Conservation (phyloP, 192 early-diverging fungal genomes). For the Podila horticola region DNA sequence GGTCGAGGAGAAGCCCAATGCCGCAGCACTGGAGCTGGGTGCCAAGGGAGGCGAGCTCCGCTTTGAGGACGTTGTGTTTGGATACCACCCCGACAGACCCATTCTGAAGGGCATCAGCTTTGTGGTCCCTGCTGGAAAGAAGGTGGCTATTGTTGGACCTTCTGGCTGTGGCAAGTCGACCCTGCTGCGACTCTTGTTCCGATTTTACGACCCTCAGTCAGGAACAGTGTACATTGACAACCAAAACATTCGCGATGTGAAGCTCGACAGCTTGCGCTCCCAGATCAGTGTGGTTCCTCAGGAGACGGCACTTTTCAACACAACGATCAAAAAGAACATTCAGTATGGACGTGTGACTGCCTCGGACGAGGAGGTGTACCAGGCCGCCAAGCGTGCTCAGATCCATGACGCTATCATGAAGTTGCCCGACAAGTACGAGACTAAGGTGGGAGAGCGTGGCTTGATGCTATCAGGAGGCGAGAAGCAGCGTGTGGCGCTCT, state of each 20-base stretch:
- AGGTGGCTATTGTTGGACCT: constrained; percentile 70
- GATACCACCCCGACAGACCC: constrained; percentile 78
- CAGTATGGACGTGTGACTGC: constrained; percentile 66
- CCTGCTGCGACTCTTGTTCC: constrained; percentile 59
- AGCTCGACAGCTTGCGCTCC: constrained; percentile 59
- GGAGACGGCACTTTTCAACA: constrained; percentile 72
- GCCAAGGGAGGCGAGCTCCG: constrained; percentile 80
- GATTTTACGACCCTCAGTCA: constrained; percentile 67
- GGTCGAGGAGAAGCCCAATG: constrained; percentile 66
- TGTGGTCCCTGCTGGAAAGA: constrained; percentile 60
- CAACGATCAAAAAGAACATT: constrained; percentile 74
- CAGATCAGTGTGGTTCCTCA: constrained; percentile 69
- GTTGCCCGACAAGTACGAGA: constrained; percentile 84
- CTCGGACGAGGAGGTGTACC: constrained; percentile 60
- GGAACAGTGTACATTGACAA: constrained; percentile 71
- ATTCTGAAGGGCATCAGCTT: constrained; percentile 69
- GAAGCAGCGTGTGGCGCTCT: constrained; percentile 95
- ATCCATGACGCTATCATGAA: constrained; percentile 76
- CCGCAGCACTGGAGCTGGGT: constrained; percentile 57
- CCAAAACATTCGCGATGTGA: constrained; percentile 65
- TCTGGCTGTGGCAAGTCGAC: constrained; percentile 63
- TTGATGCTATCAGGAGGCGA: constrained; percentile 89
- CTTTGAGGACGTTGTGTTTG: constrained; percentile 92
- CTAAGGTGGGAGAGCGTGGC: constrained; percentile 86
- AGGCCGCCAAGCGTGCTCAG: constrained; percentile 73